Evolutionary conservation across 192 early-diverging fungal species (phyloP).

Genomic region (Helicostylum pulchrum): DNA sequence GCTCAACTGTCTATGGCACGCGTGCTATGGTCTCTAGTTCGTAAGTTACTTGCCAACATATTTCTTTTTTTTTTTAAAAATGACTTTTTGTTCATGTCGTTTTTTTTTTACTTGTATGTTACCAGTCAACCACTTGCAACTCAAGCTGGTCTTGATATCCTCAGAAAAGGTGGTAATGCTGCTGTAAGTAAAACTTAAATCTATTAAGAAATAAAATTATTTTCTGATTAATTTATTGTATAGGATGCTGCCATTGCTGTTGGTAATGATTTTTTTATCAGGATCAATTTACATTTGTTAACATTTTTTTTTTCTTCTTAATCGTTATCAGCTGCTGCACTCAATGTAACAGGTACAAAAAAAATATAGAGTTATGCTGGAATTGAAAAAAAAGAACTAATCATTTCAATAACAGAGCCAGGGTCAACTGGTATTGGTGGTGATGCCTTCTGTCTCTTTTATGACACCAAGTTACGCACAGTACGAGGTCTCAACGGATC

Average conservation of each 20-base stretch:
- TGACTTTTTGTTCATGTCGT: neutral
- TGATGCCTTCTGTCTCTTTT: conserved; percentile 78
- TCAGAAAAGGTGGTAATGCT: conserved; percentile 71
- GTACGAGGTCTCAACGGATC: conserved; percentile 63
- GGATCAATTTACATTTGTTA: neutral
- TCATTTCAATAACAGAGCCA: conserved; percentile 45
- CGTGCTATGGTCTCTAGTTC: conserved; percentile 62
- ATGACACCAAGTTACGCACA: conserved; percentile 53
- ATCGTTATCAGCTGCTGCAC: conserved; percentile 50
- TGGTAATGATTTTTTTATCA: conserved; percentile 9
- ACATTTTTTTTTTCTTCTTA: conserved; percentile 17
- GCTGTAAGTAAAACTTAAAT: conserved; percentile 45
- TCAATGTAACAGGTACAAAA: conserved; percentile 60
- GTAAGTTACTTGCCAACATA: conserved; percentile 17
- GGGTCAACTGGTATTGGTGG: conserved; percentile 75
- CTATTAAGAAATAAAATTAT: neutral
- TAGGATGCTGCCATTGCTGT: conserved; percentile 62
- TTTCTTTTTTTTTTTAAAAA: neutral
- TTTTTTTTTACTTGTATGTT: neutral
- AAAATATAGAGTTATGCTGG: neutral
- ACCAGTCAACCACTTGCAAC: conserved; percentile 69
- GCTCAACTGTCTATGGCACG: conserved; percentile 54
- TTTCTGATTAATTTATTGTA: neutral
- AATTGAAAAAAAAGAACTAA: neutral
- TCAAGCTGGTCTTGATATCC: conserved; percentile 59